phyloP scores from a whole-genome alignment of 1,284 basidiomycete species.

The Moniliophthora roreri region DNA sequence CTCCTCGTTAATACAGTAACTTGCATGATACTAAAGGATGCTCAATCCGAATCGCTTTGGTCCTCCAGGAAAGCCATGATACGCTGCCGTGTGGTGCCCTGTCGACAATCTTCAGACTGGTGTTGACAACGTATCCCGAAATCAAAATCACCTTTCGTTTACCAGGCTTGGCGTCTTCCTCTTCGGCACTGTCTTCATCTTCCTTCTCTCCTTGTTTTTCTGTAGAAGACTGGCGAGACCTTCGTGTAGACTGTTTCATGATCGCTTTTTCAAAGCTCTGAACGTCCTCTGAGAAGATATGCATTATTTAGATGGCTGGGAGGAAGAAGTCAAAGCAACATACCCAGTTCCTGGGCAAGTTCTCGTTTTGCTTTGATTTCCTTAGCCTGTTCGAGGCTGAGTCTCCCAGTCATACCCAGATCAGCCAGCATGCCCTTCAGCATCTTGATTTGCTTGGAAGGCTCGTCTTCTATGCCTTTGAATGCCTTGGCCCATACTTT shows the following conservation, averaged over 20 bases:
- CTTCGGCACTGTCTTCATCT: slow-evolving; percentile 28
- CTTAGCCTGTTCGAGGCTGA: slow-evolving; percentile 78
- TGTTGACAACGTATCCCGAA: slow-evolving; percentile 15
- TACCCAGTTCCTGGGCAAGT: slow-evolving; percentile 78
- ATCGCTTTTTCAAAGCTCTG: slow-evolving; percentile 53
- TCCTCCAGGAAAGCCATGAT: slow-evolving; percentile 71
- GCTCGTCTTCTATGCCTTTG: slow-evolving; percentile 48
- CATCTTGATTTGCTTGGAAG: slow-evolving; percentile 65
- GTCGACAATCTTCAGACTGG: slow-evolving; percentile 6
- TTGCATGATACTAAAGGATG: too few species aligned
- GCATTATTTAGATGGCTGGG: neutral
- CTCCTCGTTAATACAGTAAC: too few species aligned
- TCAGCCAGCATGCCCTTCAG: slow-evolving; percentile 64
- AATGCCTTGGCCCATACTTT: slow-evolving; percentile 84
- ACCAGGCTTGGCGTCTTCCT: slow-evolving; percentile 33
- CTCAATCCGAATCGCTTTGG: slow-evolving; percentile 46
- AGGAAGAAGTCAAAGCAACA: slow-evolving; percentile 22
- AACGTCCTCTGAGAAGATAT: slow-evolving; percentile 55
- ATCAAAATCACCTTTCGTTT: slow-evolving; percentile 35
- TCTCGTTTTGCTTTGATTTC: slow-evolving; percentile 70
- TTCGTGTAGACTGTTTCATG: slow-evolving; percentile 22
- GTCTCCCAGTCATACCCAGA: slow-evolving; percentile 79
- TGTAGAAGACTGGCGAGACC: slow-evolving; percentile 17
- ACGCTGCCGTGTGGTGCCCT: slow-evolving; percentile 53
- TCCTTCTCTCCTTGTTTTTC: slow-evolving; percentile 22